Conservation (phyloP, 2,329 filamentous ascomycete genomes). For the Trichophaea hybrida region DNA sequence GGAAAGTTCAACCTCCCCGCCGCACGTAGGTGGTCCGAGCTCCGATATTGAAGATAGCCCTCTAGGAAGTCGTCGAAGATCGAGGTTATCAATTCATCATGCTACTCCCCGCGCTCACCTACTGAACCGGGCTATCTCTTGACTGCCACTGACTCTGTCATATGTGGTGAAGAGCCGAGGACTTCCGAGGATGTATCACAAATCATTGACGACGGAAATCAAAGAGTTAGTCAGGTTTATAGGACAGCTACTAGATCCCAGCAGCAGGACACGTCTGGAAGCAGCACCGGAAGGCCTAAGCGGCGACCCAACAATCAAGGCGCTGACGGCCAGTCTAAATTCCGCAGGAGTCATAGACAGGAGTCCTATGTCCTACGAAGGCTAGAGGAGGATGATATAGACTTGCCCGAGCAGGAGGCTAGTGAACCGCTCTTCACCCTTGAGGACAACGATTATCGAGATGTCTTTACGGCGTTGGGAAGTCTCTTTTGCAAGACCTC, state of each 20-base stretch:
- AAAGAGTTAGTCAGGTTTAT: too few species aligned
- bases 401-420: neutral
- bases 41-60: neutral
- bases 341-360: neutral
- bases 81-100: too few species aligned
- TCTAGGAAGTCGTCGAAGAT: too few species aligned
- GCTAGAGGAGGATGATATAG: slow-evolving; percentile 10
- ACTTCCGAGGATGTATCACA: too few species aligned
- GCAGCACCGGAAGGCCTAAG: neutral
- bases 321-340: neutral
- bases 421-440: neutral
- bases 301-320: neutral
- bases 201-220: too few species aligned
- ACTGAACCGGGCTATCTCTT: too few species aligned
- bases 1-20: neutral
- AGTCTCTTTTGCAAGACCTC: slow-evolving; percentile 1
- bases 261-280: neutral
- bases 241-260: too few species aligned
- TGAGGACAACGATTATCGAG: neutral
- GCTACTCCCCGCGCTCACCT: too few species aligned
- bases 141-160: too few species aligned
- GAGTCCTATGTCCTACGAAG: slow-evolving; percentile 12
- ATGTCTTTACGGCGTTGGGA: slow-evolving; percentile 1
- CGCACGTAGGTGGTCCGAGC: neutral
- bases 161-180: too few species aligned